phyloP scores from a whole-genome alignment of 768 basidiomycete genomes.

The Leccinum barrowsii region DNA sequence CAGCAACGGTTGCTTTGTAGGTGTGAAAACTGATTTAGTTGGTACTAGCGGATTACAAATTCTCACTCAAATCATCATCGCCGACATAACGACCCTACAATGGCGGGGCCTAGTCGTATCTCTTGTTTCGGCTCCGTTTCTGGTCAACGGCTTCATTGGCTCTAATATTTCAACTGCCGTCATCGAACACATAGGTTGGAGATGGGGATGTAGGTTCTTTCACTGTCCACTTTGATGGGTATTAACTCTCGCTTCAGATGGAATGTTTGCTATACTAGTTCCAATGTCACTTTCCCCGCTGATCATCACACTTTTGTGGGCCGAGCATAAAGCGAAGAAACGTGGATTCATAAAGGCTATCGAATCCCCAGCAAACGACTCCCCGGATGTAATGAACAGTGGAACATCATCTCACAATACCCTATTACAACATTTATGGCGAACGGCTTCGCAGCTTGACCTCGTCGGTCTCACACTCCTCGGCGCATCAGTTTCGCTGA shows the following conservation, averaged over 20 bases:
- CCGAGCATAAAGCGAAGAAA: constrained; percentile 45
- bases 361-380: background rate
- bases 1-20: background rate
- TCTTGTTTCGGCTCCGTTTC: constrained; percentile 47
- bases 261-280: constrained; percentile 56
- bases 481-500: constrained; percentile 46
- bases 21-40: background rate
- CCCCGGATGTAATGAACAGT: background rate
- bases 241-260: constrained; percentile 34
- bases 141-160: constrained; percentile 65
- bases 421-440: constrained; percentile 9
- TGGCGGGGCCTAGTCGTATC: constrained; percentile 53
- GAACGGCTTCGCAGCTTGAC: constrained; percentile 39
- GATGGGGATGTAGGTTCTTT: constrained; percentile 61
- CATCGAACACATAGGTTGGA: constrained; percentile 49
- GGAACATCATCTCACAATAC: background rate
- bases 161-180: constrained; percentile 52
- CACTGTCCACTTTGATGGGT: background rate
- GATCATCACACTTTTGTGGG: constrained; percentile 53
- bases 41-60: constrained; percentile 52
- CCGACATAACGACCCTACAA: constrained; percentile 55
- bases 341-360: constrained; percentile 28
- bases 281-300: constrained; percentile 49
- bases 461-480: constrained; percentile 49
- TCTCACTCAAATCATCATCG: constrained; percentile 61